Base-by-base conservation (phyloP, 1,284 basidiomycete genomes). In the Puccinia novopanici region DNA sequence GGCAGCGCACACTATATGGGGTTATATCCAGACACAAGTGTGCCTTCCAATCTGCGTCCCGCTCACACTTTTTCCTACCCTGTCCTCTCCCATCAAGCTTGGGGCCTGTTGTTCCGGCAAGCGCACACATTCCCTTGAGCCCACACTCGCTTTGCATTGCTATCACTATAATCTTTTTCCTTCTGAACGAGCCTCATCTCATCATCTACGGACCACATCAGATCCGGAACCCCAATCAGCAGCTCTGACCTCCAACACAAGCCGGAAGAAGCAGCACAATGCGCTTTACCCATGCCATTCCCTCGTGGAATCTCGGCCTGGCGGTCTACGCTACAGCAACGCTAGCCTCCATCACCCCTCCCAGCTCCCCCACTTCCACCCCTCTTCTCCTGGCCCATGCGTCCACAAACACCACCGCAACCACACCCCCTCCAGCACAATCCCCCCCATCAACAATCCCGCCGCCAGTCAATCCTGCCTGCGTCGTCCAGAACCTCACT, bases 401-500 rank as follows among this genome's bases (percentile, higher is more conserved):
- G 17, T 34, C 27, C 30, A 24, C 68, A n/a, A n/a, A n/a, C n/a
- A n/a, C n/a, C n/a, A 12, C 67, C 13, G 6, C 42, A 8, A 37
- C 37, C 63, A 8, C n/a, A 22, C 24, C 68, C 1, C 68, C 57
- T 17, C 55, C 27, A n/a, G 34, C 17, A 22, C 15, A 37, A n/a
- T 10, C 3, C 8, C 2, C 37, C 3, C 37, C 30, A 15, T 2
- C 75, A 13, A 4, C 48, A 9, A n/a, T 24, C 0, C 37, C 75
- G 9, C 50, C 59, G 12, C 52, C 13, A 30, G 52, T 12, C 50
- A 55, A 79, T 61, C 42, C 52, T 22, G 15, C 52, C 12, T 79
- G 76, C 57, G 67, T 71, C 27, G 67, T 67, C 27, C 61, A 55
- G 52, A 72, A 71, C 40, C 42, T 80, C 12, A 80, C 67, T 5